These are phyloP conservation scores for Volvox africanus DNA, from an alignment of 139 green algal species.

Conservation along the genomic window DNA sequence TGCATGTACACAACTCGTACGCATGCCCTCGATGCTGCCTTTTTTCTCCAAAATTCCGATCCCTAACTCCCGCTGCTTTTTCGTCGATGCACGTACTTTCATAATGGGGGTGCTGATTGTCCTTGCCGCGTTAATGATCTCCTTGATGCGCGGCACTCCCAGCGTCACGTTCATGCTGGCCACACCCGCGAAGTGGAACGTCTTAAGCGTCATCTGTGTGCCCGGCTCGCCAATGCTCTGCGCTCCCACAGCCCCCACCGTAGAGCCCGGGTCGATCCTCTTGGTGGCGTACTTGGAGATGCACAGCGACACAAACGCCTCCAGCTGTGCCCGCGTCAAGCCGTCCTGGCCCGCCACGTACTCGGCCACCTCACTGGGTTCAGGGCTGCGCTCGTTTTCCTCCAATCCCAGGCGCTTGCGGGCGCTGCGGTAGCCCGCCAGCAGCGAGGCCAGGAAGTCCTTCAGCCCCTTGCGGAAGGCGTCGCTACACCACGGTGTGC, in stretches of 20 bases:
- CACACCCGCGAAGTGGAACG: conserved; percentile 99
- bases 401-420: conserved; percentile 71
- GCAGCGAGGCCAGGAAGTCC: conserved; percentile 65
- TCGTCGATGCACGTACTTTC: conserved; percentile 61
- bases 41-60: too few relatives aligned
- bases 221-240: conserved; percentile 96
- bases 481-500: conserved; percentile 58
- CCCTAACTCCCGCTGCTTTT: too few relatives aligned
- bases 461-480: conserved; percentile 62
- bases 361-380: conserved; percentile 59
- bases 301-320: conserved; percentile 73
- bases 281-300: conserved; percentile 84
- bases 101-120: conserved; percentile 98
- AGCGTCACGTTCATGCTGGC: conserved; percentile 97
- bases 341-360: conserved; percentile 72
- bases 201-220: conserved; percentile 99
- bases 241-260: conserved; percentile 93
- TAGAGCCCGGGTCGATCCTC: conserved; percentile 90
- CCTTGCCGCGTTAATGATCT: conserved; percentile 99
- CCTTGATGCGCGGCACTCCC: conserved; percentile 98
- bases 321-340: conserved; percentile 75
- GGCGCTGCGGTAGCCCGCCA: conserved; percentile 50
- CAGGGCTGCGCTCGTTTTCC: conserved; percentile 47
- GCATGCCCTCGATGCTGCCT: too few relatives aligned
- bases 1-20: too few relatives aligned